phyloP scores from a whole-genome alignment of 2,329 filamentous ascomycete species.

The Arachnomyces sp. region DNA sequence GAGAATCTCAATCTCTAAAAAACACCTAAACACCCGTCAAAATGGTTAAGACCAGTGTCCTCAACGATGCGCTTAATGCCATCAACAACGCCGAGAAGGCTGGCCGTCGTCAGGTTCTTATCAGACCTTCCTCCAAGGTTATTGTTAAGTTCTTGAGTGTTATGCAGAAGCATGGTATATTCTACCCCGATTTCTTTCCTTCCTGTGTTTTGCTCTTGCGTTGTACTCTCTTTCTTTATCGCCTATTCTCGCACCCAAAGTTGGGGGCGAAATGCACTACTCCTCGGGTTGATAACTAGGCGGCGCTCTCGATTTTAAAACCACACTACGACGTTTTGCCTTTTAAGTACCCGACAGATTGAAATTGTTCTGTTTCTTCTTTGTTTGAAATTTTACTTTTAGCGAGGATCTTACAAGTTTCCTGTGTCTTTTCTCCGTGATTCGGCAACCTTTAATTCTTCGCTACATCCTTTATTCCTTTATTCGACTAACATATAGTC shows the following conservation, averaged over 20 bases:
- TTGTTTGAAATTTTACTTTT: constrained; percentile 25
- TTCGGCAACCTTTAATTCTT: constrained; percentile 88
- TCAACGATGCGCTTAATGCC: constrained; percentile 97
- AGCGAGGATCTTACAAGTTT: constrained; percentile 97
- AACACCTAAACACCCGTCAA: constrained; percentile 55
- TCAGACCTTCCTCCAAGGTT: constrained; percentile 98
- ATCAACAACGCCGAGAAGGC: constrained; percentile 99
- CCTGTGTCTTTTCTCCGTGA: constrained; percentile 56
- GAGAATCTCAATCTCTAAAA: constrained; percentile 40
- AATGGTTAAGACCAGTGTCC: constrained; percentile 98
- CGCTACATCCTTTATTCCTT: constrained; percentile 58
- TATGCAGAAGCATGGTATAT: constrained; percentile 99
- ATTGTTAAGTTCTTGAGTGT: constrained; percentile 98
- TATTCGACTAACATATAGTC: constrained; percentile 46
- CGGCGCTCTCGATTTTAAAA: constrained; percentile 65
- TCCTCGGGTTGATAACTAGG: constrained; percentile 99
- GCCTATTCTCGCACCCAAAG: neutral
- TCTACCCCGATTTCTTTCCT: constrained; percentile 5
- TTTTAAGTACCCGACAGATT: constrained; percentile 99
- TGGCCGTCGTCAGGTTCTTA: constrained; percentile 98
- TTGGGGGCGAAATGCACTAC: constrained; percentile 13
- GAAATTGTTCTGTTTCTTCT: constrained; percentile 41
- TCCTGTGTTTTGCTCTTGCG: constrained; percentile 8
- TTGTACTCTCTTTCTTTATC: constrained; percentile 7
- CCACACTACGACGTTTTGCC: constrained; percentile 76